A percentile compares a stretch with the other conserved stretches of the same genome.
Conservation (phyloP, 768 basidiomycete species). For the Pleurotus platypus region DNA sequence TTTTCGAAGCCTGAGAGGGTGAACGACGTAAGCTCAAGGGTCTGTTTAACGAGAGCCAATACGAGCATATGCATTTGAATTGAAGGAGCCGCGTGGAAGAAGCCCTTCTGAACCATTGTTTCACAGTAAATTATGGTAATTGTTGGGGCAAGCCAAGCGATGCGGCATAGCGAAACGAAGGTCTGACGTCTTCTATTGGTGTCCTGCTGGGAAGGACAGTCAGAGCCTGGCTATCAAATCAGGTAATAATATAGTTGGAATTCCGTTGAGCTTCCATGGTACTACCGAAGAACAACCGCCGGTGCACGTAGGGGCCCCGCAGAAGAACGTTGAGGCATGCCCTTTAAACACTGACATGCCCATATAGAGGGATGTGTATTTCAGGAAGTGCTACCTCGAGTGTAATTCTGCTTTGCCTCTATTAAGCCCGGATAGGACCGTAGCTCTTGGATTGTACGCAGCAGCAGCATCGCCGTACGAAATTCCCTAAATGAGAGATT, state of each 20-base stretch:
- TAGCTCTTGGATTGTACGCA: no score
- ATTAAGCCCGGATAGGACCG: no score
- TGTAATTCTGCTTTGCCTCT: no score
- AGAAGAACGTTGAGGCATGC: not conserved
- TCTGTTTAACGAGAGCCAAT: no score
- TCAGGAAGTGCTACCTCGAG: no score
- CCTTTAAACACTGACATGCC: not conserved
- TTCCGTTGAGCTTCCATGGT: slow-evolving; percentile 10
- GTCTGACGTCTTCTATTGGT: slow-evolving; percentile 2
- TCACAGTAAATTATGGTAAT: not conserved
- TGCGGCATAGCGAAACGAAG: not conserved
- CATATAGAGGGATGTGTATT: not conserved
- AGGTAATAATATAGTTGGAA: slow-evolving; percentile 3
- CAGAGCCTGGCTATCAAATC: not conserved
- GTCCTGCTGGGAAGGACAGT: not conserved
- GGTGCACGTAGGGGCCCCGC: slow-evolving; percentile 4
- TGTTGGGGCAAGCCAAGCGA: not conserved
- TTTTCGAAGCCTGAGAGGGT: no score
- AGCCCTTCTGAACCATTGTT: not conserved
- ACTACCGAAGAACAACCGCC: slow-evolving; percentile 12
- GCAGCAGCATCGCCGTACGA: no score
- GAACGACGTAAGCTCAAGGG: no score
- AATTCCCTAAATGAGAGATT: not conserved
- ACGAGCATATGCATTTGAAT: no score
- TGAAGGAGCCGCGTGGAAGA: not conserved